Evolutionary conservation across 805 yeast genomes (phyloP).

Genomic region (Metschnikowia colocasiae): DNA sequence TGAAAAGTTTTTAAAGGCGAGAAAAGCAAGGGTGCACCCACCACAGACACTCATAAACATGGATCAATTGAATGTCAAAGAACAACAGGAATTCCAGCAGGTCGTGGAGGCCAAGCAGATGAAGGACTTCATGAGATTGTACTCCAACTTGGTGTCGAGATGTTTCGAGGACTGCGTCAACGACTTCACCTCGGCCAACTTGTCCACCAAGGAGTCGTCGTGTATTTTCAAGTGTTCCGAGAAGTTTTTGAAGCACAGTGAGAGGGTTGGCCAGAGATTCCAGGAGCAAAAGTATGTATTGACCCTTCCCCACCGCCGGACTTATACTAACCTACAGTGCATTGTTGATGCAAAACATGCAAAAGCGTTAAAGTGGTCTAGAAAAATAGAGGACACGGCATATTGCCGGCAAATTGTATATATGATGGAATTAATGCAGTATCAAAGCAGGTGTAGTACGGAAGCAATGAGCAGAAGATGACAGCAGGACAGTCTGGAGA

Average conservation of each 20-base stretch:
- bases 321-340: slow-evolving; percentile 44
- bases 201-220: slow-evolving; percentile 77
- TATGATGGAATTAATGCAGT: not conserved
- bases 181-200: slow-evolving; percentile 90
- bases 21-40: slow-evolving; percentile 4
- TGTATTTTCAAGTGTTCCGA: slow-evolving; percentile 93
- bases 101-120: slow-evolving; percentile 96
- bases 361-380: slow-evolving; percentile 13
- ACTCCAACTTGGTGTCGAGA: slow-evolving; percentile 92
- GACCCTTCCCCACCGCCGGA: slow-evolving; percentile 2
- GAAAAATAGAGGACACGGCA: too few relatives aligned
- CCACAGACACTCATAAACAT: slow-evolving; percentile 37
- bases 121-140: slow-evolving; percentile 97
- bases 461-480: too few relatives aligned
- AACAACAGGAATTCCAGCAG: slow-evolving; percentile 95
- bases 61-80: slow-evolving; percentile 94
- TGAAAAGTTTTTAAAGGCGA: slow-evolving; percentile 16
- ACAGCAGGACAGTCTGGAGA: not conserved
- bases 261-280: slow-evolving; percentile 97
- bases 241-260: slow-evolving; percentile 96
- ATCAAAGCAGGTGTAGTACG: not conserved
- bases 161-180: slow-evolving; percentile 98
- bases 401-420: not conserved
- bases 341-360: slow-evolving; percentile 67
- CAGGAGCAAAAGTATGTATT: slow-evolving; percentile 81